Base-by-base conservation (phyloP, 2,329 filamentous ascomycete species). In the Colletotrichum salicis region DNA sequence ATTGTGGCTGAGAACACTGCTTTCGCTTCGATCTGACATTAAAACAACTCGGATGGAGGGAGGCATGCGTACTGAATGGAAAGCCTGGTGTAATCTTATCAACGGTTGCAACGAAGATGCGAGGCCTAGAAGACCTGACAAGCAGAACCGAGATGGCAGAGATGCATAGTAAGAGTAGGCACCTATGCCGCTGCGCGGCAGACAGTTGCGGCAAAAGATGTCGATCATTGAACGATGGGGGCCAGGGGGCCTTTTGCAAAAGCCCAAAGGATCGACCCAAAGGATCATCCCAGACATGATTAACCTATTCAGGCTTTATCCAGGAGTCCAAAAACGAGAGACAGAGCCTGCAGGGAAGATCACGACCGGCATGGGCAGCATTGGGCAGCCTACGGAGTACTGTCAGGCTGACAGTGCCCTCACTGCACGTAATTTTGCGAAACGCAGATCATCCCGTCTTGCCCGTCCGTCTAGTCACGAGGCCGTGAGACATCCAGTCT, bases 341-440 rank as follows among this genome's bases (percentile, higher is more conserved):
- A 52, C 45, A 54, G 41, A 24, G 29, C 29, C 27, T 35, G 45
- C 29, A 62, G 48, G 41, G 60, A 54, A 41, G 24, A 33, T 12
- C 29, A 13, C 31, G 29, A 35, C 22, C 29, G n/a, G 29, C 45
- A 51, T n/a, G 62, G 41, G 10, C 22, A 60, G 67, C 41, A 60
- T 66, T 52, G 56, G 55, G 27, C 41, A 15, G 37, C 19, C 45
- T 33, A 27, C 27, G 27, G 27, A 27, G 27, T 27, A 45, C 19
- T 24, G 11, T 52, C 37, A 5, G 54, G 41, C 61, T 24, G 56
- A 45, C 15, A 41, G 2, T 41, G 37, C 37, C 13, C 37, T 41
- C 13, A 8, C 55, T 59, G 51, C 29, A 62, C 52, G 64, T 67
- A 71, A 62, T 62, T 13, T 48, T 67, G 56, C 27, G 41, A 41